Evolutionary conservation across 1,284 basidiomycete genomes (phyloP).

Genomic region (Melanopsichium pennsylvanicum): DNA sequence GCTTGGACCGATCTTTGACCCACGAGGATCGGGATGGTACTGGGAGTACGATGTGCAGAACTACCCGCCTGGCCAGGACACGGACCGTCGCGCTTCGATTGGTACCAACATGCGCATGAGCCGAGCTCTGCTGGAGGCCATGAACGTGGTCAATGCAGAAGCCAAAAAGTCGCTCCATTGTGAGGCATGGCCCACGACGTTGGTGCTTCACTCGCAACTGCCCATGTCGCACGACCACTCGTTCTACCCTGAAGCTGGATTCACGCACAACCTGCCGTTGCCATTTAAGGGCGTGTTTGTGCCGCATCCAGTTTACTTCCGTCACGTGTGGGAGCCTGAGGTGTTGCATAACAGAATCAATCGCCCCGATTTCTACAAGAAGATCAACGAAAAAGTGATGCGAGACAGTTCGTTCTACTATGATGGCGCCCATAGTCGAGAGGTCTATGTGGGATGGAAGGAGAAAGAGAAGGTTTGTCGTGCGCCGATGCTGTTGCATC

Average conservation of each 20-base stretch:
- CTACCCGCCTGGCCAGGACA: conserved; percentile 60
- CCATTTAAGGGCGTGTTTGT: conserved; percentile 66
- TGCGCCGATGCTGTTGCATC: conserved; percentile 63
- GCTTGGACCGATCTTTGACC: conserved; percentile 65
- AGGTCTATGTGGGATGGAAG: conserved; percentile 65
- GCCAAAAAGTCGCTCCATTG: conserved; percentile 65
- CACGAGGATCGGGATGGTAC: conserved; percentile 65
- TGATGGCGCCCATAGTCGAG: conserved; percentile 61
- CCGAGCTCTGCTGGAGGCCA: conserved; percentile 62
- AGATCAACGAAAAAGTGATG: conserved; percentile 65
- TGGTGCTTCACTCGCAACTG: conserved; percentile 65
- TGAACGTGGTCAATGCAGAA: conserved; percentile 66
- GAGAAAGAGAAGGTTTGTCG: conserved; percentile 61
- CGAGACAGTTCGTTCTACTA: conserved; percentile 65
- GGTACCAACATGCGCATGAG: conserved; percentile 66
- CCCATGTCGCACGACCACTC: conserved; percentile 60
- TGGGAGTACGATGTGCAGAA: conserved; percentile 66
- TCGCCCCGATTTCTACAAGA: conserved; percentile 64
- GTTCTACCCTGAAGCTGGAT: conserved; percentile 64
- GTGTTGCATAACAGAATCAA: conserved; percentile 63
- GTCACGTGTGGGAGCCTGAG: conserved; percentile 63
- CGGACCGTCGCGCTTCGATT: conserved; percentile 63
- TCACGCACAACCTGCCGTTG: conserved; percentile 62
- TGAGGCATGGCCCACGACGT: conserved; percentile 65
- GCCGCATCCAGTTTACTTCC: conserved; percentile 65